Evolutionary conservation across 2,329 filamentous ascomycete species (phyloP), one percentile per base, ranked within the genome.

Genomic region (Westerdykella sp.): DNA sequence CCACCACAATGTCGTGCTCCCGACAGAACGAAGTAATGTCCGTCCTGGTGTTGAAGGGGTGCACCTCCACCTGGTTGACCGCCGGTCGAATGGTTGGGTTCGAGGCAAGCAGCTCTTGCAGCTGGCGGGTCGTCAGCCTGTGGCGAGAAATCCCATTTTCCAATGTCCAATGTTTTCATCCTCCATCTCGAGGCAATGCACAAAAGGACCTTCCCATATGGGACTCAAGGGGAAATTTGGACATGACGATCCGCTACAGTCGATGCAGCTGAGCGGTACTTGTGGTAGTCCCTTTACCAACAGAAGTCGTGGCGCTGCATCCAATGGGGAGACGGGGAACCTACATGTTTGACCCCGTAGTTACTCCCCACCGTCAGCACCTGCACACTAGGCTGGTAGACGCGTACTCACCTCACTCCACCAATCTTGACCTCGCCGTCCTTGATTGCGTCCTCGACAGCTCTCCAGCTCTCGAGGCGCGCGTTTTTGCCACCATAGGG

Each of bases 51-150:
- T 90, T 87, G 76, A 91, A 93, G 0, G 85, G 86, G 48, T 91
- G 85, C 1, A 90, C 77, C 63, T 91, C 63, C 55, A 90, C 83
- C 68, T 93, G 87, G 57, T 91, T 91, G 40, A 91, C 79, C 1
- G 80, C 78, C 0, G 87, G 86, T 9, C 71, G 63, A 37, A 85
- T 75, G 0, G 74, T 73, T 0, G 84, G 81, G 10, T 78, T 78
- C 0, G 75, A 76, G 2, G 74, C 73, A 57, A 87, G 75, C 39
- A 89, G 69, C 59, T 89, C 84, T 49, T 85, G 76, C 40, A 89
- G 74, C 77, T 84, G 49, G 15, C 18, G 5, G 25, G n/a, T 22
- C 9, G 49, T 59, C 43, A 60, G 54, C 32, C 10, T 35, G 32
- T 18, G 16, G 32, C n/a, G 10, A 18, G 6, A 11, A 35, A 35